Evolutionary conservation across 2,329 filamentous ascomycete genomes (phyloP).

Genomic region (Colletotrichum kahawae): DNA sequence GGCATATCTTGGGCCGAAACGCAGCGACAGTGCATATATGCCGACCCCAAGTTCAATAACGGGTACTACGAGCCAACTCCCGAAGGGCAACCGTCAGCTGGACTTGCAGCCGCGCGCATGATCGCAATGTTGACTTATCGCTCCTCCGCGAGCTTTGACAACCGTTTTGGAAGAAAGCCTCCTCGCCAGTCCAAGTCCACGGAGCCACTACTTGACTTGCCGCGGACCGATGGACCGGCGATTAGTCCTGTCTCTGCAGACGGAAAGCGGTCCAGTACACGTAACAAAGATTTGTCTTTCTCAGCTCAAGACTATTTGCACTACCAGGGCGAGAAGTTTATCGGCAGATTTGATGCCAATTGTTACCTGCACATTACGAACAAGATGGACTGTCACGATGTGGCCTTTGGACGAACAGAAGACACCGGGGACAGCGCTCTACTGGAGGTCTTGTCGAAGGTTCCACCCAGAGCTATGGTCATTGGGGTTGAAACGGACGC

Average conservation of each 20-base stretch:
- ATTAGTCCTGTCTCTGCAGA: background rate
- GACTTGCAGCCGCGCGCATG: conserved; percentile 40
- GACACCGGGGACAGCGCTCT: conserved; percentile 40
- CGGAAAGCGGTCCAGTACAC: background rate
- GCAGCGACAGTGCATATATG: conserved; percentile 53
- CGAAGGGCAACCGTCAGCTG: conserved; percentile 34
- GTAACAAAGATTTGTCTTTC: conserved; percentile 28
- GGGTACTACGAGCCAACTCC: conserved; percentile 37
- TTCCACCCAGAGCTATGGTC: conserved; percentile 33
- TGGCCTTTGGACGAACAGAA: conserved; percentile 32
- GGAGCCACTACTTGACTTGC: conserved; percentile 27
- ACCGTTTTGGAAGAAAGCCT: conserved; percentile 48
- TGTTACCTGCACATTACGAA: conserved; percentile 41
- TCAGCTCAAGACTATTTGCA: conserved; percentile 40
- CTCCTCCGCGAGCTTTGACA: conserved; percentile 36
- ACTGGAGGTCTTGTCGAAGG: conserved; percentile 24
- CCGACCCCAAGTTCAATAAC: conserved; percentile 34
- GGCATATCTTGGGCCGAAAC: conserved; percentile 65
- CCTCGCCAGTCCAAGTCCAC: conserved; percentile 46
- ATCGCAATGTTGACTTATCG: conserved; percentile 44
- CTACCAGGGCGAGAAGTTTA: conserved; percentile 43
- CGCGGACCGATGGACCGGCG: conserved; percentile 49
- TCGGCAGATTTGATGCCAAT: conserved; percentile 41
- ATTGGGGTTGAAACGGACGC: conserved; percentile 39
- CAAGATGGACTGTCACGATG: conserved; percentile 44